Evolutionary conservation across 257 asterid species (phyloP).

Genomic region (Hygrophila difformis): DNA sequence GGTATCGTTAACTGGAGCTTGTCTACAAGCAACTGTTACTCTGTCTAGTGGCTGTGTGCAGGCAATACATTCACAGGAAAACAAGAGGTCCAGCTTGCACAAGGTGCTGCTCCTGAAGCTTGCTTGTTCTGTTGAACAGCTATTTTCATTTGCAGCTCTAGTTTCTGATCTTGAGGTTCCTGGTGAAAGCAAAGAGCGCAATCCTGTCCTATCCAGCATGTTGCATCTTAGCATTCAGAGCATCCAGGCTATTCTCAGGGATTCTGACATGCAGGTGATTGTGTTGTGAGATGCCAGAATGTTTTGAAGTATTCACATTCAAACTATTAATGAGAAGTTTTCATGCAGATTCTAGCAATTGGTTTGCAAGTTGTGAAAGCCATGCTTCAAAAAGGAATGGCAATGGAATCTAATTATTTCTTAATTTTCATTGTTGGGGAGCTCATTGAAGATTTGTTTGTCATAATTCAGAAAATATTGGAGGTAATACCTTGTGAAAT

Average conservation of each 20-base stretch:
- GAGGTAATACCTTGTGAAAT: constrained; percentile 31
- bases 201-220: constrained; percentile 36
- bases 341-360: constrained; percentile 67
- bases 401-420: constrained; percentile 37
- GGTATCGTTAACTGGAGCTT: constrained; percentile 49
- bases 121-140: constrained; percentile 61
- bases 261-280: constrained; percentile 64
- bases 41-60: constrained; percentile 48
- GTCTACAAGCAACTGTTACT: constrained; percentile 54
- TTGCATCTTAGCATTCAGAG: constrained; percentile 53
- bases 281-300: constrained; percentile 14
- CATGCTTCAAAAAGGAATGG: constrained; percentile 53
- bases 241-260: constrained; percentile 44
- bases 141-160: constrained; percentile 43
- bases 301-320: constrained; percentile 8
- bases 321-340: constrained; percentile 14
- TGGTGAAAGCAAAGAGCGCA: constrained; percentile 35
- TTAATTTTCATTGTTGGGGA: constrained; percentile 73
- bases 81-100: constrained; percentile 47
- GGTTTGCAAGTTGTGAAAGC: constrained; percentile 80
- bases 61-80: constrained; percentile 59
- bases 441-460: constrained; percentile 52
- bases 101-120: constrained; percentile 76
- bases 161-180: constrained; percentile 45
- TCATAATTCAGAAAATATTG: constrained; percentile 36